Evolutionary conservation across 2,329 filamentous ascomycete species (phyloP), one percentile per base, ranked within the genome.

Genomic region (Sporothrix curviconia): DNA sequence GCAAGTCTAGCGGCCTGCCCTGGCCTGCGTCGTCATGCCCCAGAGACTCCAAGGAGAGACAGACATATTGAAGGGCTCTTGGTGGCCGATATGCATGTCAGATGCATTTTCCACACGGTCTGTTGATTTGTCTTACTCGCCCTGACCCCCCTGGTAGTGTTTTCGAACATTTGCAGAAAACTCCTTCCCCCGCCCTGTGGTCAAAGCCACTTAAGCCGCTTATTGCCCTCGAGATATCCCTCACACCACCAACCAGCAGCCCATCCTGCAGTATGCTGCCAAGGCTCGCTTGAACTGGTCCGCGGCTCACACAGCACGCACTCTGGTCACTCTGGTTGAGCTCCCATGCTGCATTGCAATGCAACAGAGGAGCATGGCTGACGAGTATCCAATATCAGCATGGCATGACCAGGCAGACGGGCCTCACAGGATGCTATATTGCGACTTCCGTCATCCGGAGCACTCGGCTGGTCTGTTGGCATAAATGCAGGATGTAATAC

Each of bases 161-260:
- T 28, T 49, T 49, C 43, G 54, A 56, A 55, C 39, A 30, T 46
- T 55, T 55, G 40, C 42, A 55, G 52, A 55, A 46, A n/a, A n/a
- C n/a, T 54, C 39, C 51, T 34, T 28, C 19, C 22, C 42, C 22
- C 12, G 22, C 22, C 7, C 42, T 39, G 32, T 28, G 39, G 36
- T 19, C 49, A 17, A 12, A 39, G 12, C 19, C 22, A 25, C 47
- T 15, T 8, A 39, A 25, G 7, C 47, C 30, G 24, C 44, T 49
- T 28, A n/a, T 19, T 30, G 4, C 24, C 17, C 25, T 30, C 15
- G 14, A 24, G 34, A 17, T 30, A 24, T 9, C 37, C 3, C 43
- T 6, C 11, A 9, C 15, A 19, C 25, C 7, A 46, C 25, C 43
- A 17, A 30, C n/a, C n/a, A n/a, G n/a, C n/a, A n/a, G n/a, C n/a